phyloP scores from a whole-genome alignment of 139 green algal species.

The Ettlia oleoabundans region DNA sequence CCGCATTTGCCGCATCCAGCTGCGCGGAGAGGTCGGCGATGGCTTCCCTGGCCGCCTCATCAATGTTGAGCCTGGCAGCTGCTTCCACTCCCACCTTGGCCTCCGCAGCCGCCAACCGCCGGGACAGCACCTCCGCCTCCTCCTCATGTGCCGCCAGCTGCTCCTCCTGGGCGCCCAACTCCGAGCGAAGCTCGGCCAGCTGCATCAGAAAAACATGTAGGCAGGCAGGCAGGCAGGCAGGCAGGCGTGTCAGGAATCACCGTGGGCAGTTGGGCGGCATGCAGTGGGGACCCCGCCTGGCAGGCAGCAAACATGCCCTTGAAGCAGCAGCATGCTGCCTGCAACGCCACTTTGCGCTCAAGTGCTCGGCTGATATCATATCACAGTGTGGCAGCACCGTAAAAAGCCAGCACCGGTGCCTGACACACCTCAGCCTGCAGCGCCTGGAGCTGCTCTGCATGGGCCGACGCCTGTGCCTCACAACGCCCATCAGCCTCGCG shows the following conservation, averaged over 20 bases:
- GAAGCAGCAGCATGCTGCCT: no score
- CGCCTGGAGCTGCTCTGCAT: not conserved
- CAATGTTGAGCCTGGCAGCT: not conserved
- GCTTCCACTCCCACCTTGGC: not conserved
- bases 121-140: not conserved
- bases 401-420: no score
- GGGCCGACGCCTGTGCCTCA: not conserved
- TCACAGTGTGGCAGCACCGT: no score
- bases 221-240: no score
- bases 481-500: not conserved
- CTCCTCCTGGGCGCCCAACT: not conserved
- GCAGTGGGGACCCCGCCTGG: no score
- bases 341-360: no score
- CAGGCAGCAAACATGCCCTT: no score
- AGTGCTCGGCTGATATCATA: no score
- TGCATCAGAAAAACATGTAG: not conserved
- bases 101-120: not conserved
- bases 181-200: not conserved
- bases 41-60: not conserved
- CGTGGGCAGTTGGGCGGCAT: no score
- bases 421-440: slow-evolving; percentile 12
- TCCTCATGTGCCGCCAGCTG: not conserved
- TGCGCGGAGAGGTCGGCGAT: not conserved
- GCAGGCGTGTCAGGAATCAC: no score
- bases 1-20: not conserved